Conservation (phyloP, 148 eudicot genomes). For the Camellia sinensis region DNA sequence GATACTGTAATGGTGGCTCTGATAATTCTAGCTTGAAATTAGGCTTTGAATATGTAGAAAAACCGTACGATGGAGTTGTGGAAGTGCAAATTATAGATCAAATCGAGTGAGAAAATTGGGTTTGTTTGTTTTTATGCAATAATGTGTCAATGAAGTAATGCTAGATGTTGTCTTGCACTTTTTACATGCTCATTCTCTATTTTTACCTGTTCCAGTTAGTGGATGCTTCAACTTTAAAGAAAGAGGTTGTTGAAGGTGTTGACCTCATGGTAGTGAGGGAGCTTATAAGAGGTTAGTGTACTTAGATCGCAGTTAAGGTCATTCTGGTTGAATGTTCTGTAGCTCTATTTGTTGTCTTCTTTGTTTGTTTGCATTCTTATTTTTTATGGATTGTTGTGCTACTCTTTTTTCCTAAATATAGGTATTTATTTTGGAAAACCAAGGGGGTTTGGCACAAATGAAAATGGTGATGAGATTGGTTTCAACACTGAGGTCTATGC, state of each 20-base stretch:
- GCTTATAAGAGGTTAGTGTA: slow-evolving; percentile 80
- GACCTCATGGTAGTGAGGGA: slow-evolving; percentile 97
- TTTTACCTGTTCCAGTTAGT: slow-evolving; percentile 48
- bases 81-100: too few species aligned
- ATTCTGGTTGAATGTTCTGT: not conserved
- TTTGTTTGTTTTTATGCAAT: not conserved
- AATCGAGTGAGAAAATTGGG: too few species aligned
- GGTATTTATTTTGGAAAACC: slow-evolving; percentile 99
- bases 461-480: slow-evolving; percentile 80
- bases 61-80: too few species aligned
- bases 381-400: not conserved
- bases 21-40: too few species aligned
- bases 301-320: not conserved
- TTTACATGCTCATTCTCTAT: slow-evolving; percentile 4
- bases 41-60: too few species aligned
- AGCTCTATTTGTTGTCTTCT: not conserved
- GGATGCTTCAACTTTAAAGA: slow-evolving; percentile 87
- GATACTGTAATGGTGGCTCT: too few species aligned
- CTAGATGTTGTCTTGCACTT: not conserved
- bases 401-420: slow-evolving; percentile 22
- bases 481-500: slow-evolving; percentile 93
- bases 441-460: slow-evolving; percentile 79
- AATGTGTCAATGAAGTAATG: not conserved
- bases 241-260: slow-evolving; percentile 96
- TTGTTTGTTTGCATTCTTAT: not conserved